Conservation (phyloP, 2,329 filamentous ascomycete species). For the Penicillium sp. region DNA sequence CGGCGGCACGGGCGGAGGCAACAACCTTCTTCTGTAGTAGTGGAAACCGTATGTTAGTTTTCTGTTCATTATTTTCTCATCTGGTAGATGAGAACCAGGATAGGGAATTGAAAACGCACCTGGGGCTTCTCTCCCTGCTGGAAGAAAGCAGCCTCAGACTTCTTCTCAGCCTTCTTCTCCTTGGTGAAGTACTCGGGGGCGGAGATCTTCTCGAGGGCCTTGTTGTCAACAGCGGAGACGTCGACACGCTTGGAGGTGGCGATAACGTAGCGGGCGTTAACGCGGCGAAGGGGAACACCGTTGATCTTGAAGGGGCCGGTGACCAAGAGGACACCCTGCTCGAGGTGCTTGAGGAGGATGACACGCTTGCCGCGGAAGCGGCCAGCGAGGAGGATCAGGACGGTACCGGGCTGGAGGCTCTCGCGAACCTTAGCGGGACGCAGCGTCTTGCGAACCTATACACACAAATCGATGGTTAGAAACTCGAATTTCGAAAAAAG, state of each 20-base stretch:
- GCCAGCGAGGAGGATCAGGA: conserved; percentile 98
- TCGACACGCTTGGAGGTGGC: conserved; percentile 55
- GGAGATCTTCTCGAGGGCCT: conserved; percentile 78
- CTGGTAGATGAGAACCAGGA: not conserved
- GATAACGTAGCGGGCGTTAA: conserved; percentile 57
- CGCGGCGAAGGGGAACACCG: conserved; percentile 91
- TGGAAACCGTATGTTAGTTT: conserved; percentile 15
- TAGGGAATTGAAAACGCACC: conserved; percentile 62
- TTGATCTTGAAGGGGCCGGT: conserved; percentile 99
- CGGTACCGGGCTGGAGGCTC: conserved; percentile 89
- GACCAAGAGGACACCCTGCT: conserved; percentile 97
- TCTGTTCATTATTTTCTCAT: not conserved
- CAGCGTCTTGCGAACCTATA: conserved; percentile 90
- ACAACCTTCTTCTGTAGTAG: conserved; percentile 91
- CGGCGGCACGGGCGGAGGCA: conserved; percentile 85
- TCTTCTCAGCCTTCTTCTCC: conserved; percentile 88
- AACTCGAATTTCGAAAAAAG: conserved; percentile 7
- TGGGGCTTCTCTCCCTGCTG: conserved; percentile 97
- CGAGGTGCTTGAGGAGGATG: conserved; percentile 95
- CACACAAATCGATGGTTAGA: conserved; percentile 31
- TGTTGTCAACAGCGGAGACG: conserved; percentile 77
- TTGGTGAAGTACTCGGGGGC: conserved; percentile 93
- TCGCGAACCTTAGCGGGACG: conserved; percentile 85
- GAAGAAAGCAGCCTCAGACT: conserved; percentile 99
- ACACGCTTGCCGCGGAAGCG: conserved; percentile 99